Evolutionary conservation across 2,329 filamentous ascomycete genomes (phyloP).

Genomic region (Colletotrichum noveboracense): DNA sequence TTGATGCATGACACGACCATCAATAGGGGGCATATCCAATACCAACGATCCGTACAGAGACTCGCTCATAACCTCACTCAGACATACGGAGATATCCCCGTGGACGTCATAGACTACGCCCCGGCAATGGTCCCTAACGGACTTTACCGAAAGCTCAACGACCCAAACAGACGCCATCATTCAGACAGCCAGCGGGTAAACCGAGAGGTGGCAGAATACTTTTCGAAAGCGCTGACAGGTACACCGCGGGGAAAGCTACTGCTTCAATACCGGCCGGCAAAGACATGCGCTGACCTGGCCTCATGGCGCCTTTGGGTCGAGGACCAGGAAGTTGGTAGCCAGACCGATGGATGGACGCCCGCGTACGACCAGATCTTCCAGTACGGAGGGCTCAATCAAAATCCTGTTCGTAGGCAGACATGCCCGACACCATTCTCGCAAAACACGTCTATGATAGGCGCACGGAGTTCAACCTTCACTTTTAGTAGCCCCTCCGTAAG

Average conservation of each 20-base stretch:
- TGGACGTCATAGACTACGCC: background rate
- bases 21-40: background rate
- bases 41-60: background rate
- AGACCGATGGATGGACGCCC: background rate
- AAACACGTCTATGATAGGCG: background rate
- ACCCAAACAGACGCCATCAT: background rate
- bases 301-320: background rate
- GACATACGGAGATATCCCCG: background rate
- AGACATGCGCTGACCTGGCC: background rate
- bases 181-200: background rate
- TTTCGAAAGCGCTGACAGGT: background rate
- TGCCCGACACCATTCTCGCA: background rate
- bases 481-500: background rate
- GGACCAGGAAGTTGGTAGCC: background rate
- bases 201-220: background rate
- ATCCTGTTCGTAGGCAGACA: background rate
- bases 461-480: background rate
- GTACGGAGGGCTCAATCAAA: background rate
- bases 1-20: background rate
- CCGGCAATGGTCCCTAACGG: background rate
- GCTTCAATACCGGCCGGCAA: background rate
- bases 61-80: background rate
- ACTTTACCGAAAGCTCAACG: background rate
- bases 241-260: background rate
- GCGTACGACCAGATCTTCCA: background rate